Evolutionary conservation across 768 basidiomycete genomes (phyloP).

Genomic region (Plicaturopsis crispa): DNA sequence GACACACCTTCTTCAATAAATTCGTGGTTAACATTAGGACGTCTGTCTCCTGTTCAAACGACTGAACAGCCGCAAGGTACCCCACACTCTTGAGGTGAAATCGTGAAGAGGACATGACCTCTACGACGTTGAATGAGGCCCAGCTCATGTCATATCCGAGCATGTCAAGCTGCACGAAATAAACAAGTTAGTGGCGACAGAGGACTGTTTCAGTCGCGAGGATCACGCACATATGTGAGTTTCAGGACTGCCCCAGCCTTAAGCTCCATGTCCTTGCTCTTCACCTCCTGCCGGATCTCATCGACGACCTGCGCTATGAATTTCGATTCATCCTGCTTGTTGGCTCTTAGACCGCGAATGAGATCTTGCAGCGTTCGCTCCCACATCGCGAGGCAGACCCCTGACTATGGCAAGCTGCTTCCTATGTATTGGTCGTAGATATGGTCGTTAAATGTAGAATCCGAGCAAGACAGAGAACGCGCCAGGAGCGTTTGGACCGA

Average conservation of each 20-base stretch:
- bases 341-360: constrained; percentile 90
- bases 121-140: constrained; percentile 95
- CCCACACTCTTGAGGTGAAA: constrained; percentile 93
- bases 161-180: constrained; percentile 79
- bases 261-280: constrained; percentile 91
- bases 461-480: too few species aligned
- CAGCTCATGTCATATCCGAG: constrained; percentile 90
- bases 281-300: constrained; percentile 89
- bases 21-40: constrained; percentile 98
- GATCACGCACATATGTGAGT: constrained; percentile 81
- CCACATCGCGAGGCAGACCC: constrained; percentile 72
- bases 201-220: neutral
- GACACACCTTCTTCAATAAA: constrained; percentile 80
- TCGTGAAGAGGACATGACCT: constrained; percentile 93
- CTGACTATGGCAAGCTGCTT: too few species aligned
- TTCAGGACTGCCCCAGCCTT: constrained; percentile 95
- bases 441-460: too few species aligned
- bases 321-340: constrained; percentile 88
- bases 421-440: too few species aligned
- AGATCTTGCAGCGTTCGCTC: constrained; percentile 94
- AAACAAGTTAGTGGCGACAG: constrained; percentile 9
- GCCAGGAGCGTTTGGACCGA: too few species aligned
- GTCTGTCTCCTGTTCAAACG: constrained; percentile 91
- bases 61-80: constrained; percentile 88
- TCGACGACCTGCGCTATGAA: constrained; percentile 92